Conservation (phyloP, 1,139 yeast genomes). For the Debaryomyces subglobosus region DNA sequence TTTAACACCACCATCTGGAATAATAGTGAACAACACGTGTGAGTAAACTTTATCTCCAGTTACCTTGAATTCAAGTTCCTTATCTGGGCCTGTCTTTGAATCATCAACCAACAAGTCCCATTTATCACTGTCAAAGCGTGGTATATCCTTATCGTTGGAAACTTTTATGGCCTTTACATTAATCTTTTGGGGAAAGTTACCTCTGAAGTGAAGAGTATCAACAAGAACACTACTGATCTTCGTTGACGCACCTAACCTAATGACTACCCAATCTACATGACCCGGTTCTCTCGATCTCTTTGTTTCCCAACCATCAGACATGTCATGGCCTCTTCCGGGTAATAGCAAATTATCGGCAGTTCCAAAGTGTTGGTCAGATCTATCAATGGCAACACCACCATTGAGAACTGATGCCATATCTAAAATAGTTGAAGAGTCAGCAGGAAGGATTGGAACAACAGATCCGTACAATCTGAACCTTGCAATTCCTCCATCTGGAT, state of each 20-base stretch:
- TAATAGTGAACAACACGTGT: conserved; percentile 77
- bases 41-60: conserved; percentile 39
- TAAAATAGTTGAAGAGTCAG: conserved; percentile 45
- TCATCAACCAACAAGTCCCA: conserved; percentile 74
- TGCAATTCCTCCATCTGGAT: conserved; percentile 97
- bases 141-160: conserved; percentile 37
- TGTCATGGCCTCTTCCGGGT: conserved; percentile 93
- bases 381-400: conserved; percentile 85
- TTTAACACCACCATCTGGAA: conserved; percentile 97
- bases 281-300: conserved; percentile 79
- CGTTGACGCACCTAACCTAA: conserved; percentile 71
- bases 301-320: conserved; percentile 99
- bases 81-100: conserved; percentile 76
- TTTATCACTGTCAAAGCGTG: conserved; percentile 36
- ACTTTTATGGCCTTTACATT: conserved; percentile 59
- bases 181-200: conserved; percentile 86
- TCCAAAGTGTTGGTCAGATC: conserved; percentile 92
- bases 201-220: conserved; percentile 93
- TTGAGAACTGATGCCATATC: conserved; percentile 83
- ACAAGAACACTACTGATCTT: conserved; percentile 62
- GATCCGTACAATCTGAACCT: conserved; percentile 86
- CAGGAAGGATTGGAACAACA: conserved; percentile 68
- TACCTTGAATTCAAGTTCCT: conserved; percentile 63
- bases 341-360: conserved; percentile 83
- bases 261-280: conserved; percentile 88